A percentile compares a stretch with the other conserved stretches of the same genome.
Evolutionary conservation across 768 basidiomycete genomes (phyloP).

Genomic region (Ramaria sp.): DNA sequence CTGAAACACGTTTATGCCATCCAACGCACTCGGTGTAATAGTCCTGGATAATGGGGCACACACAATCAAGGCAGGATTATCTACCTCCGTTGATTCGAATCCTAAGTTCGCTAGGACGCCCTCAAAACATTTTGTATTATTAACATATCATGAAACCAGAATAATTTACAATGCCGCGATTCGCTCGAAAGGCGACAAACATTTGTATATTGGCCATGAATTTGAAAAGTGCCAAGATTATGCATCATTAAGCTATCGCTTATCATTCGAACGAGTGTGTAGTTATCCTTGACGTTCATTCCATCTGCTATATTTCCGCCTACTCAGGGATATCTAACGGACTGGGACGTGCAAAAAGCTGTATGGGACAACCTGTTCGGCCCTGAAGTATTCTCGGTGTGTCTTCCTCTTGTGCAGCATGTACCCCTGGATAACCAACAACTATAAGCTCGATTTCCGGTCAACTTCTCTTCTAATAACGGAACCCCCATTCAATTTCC

Average conservation of each 20-base stretch:
- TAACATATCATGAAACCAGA: too few relatives aligned
- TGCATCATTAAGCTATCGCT: conserved; percentile 68
- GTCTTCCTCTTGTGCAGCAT: conserved; percentile 10
- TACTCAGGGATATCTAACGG: conserved; percentile 77
- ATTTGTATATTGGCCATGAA: conserved; percentile 81
- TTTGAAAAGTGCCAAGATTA: conserved; percentile 66
- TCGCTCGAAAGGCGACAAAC: conserved; percentile 74
- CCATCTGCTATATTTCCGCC: conserved; percentile 16
- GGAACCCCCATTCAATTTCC: conserved; percentile 90
- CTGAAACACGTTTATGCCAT: too few relatives aligned
- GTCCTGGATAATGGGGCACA: conserved; percentile 85
- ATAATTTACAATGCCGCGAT: conserved; percentile 74
- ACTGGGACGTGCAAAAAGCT: conserved; percentile 93
- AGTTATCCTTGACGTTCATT: conserved; percentile 5
- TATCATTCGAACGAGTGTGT: conserved; percentile 80
- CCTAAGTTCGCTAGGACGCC: conserved; percentile 18
- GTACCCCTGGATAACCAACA: neutral
- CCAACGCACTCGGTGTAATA: conserved; percentile 22
- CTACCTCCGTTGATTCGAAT: conserved; percentile 19
- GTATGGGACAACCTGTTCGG: conserved; percentile 91
- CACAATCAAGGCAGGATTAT: conserved; percentile 66
- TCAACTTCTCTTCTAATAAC: conserved; percentile 75
- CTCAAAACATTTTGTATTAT: conserved; percentile 5
- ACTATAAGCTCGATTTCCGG: conserved; percentile 56
- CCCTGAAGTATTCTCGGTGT: conserved; percentile 53